phyloP scores from a whole-genome alignment of 1,284 basidiomycete genomes.

The Apiotrichum veenhuisii region DNA sequence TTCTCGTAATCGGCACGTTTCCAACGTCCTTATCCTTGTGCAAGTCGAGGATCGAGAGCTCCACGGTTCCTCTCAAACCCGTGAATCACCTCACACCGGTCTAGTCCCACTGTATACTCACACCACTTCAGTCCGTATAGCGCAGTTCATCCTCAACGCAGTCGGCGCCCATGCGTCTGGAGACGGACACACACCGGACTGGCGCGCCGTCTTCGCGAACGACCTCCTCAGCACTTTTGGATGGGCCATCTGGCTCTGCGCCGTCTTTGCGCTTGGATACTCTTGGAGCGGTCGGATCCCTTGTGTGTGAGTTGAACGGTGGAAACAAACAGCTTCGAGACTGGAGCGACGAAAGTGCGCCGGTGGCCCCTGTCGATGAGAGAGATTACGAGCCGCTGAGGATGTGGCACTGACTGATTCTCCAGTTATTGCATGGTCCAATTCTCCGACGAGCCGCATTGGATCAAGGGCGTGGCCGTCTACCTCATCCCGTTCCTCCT shows the following conservation, averaged over 20 bases:
- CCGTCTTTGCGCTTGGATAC: neutral
- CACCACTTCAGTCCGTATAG: no score
- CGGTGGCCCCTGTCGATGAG: neutral
- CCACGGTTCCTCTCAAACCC: no score
- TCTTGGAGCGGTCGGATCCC: neutral
- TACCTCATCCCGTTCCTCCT: neutral
- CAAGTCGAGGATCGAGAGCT: no score
- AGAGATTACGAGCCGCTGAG: neutral
- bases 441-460: neutral
- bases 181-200: neutral
- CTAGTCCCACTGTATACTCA: no score
- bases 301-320: neutral
- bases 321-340: neutral
- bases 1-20: no score
- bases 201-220: neutral
- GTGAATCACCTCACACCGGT: no score
- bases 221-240: neutral
- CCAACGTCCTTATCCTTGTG: no score
- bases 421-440: neutral
- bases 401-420: neutral
- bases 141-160: neutral
- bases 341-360: neutral
- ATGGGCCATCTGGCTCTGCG: neutral
- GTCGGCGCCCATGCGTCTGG: neutral
- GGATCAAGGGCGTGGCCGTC: neutral